These are phyloP conservation scores for Citrus australasica DNA, from an alignment of 345 rosid species.

Conservation along the genomic window DNA sequence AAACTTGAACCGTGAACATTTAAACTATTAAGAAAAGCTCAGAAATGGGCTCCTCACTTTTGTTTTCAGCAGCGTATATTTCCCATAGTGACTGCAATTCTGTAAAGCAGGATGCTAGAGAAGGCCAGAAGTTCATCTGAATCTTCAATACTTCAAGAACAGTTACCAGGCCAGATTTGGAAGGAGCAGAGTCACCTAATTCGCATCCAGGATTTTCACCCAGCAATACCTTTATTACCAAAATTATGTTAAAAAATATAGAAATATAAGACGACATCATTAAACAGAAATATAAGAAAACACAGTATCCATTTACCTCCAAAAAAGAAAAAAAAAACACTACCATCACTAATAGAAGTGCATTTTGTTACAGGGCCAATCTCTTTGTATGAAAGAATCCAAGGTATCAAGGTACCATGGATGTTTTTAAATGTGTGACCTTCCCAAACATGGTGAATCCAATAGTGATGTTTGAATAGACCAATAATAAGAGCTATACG, in stretches of 20 bases:
- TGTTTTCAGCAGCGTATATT: conserved; percentile 28
- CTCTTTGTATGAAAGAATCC: background rate
- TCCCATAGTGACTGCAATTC: conserved; percentile 62
- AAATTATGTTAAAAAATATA: conserved; percentile 12
- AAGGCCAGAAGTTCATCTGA: conserved; percentile 81
- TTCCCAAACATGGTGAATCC: background rate
- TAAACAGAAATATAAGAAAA: background rate
- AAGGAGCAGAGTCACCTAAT: conserved; percentile 41
- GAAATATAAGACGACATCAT: background rate
- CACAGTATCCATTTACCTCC: background rate
- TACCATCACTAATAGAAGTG: background rate
- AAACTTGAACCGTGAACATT: background rate
- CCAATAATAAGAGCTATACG: no score
- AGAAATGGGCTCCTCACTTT: conserved; percentile 50
- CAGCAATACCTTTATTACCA: conserved; percentile 54
- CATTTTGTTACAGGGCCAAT: background rate
- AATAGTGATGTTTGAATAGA: background rate
- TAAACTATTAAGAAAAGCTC: background rate
- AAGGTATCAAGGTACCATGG: background rate
- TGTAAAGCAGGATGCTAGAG: conserved; percentile 31
- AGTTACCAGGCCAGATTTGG: conserved; percentile 64
- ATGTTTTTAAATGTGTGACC: background rate
- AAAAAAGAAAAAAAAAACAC: background rate
- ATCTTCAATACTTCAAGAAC: conserved; percentile 79
- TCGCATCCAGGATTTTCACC: conserved; percentile 58